A percentile compares a stretch with the other conserved stretches of the same genome.
These are phyloP conservation scores for Onygena corvina DNA, from an alignment of 2,329 filamentous ascomycete species.

Conservation along the genomic window DNA sequence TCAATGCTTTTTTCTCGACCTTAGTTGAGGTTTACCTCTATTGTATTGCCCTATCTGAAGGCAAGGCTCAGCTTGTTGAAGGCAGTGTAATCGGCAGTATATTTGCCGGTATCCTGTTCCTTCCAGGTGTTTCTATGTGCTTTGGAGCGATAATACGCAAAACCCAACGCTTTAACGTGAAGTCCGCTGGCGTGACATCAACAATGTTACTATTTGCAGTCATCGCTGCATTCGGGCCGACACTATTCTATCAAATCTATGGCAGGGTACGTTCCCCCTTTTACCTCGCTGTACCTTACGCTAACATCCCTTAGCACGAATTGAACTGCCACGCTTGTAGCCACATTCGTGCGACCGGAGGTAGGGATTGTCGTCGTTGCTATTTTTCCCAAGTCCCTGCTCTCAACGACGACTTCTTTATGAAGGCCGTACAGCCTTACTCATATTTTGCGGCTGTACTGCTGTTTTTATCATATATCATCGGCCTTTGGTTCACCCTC, in stretches of 20 bases:
- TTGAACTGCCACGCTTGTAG: conserved; percentile 65
- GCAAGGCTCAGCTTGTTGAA: conserved; percentile 85
- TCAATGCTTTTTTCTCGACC: conserved; percentile 97
- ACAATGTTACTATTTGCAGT: conserved; percentile 96
- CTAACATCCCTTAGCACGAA: conserved; percentile 55
- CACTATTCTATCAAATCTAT: conserved; percentile 96
- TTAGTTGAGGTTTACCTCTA: conserved; percentile 96
- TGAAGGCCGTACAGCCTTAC: conserved; percentile 82
- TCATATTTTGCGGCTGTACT: conserved; percentile 77
- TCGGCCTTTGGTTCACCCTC: conserved; percentile 89
- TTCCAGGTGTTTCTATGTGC: conserved; percentile 95
- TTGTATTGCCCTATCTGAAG: conserved; percentile 82
- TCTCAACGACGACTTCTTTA: conserved; percentile 75
- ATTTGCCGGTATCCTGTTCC: conserved; percentile 87
- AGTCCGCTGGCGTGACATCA: conserved; percentile 88
- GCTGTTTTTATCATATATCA: conserved; percentile 84
- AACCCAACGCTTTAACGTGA: conserved; percentile 95
- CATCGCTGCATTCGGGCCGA: conserved; percentile 89
- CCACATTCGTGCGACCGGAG: conserved; percentile 22
- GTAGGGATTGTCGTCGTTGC: conserved; percentile 71
- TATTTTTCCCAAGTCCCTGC: conserved; percentile 84
- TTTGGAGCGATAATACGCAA: conserved; percentile 96
- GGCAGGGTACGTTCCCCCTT: conserved; percentile 55
- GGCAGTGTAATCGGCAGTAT: conserved; percentile 97
- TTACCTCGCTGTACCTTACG: conserved; percentile 9